Conservation (phyloP, 495 filamentous ascomycete species). For the Chaetomium fimeti region DNA sequence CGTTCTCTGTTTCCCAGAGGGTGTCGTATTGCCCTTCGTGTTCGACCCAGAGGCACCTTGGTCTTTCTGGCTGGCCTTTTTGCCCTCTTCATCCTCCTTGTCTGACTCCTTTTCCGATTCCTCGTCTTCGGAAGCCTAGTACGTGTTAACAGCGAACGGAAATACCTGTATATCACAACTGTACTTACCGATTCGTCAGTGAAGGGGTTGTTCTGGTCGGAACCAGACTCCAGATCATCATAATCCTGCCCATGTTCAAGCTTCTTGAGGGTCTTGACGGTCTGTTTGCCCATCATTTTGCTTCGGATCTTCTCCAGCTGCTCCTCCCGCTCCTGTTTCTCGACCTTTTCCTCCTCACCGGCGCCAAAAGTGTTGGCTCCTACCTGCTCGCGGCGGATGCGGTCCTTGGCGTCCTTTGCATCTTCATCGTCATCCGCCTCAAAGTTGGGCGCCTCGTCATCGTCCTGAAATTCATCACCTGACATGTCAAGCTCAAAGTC, state of each 20-base stretch:
- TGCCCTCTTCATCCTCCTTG: constrained; percentile 71
- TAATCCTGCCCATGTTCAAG: constrained; percentile 84
- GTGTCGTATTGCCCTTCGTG: constrained; percentile 71
- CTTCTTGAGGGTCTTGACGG: constrained; percentile 75
- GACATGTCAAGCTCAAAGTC: constrained; percentile 62
- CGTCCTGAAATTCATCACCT: constrained; percentile 55
- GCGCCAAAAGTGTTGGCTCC: constrained; percentile 82
- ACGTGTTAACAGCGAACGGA: constrained; percentile 16
- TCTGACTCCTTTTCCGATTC: constrained; percentile 36
- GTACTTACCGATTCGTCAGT: constrained; percentile 45
- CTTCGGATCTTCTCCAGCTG: constrained; percentile 65
- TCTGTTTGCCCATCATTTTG: constrained; percentile 68
- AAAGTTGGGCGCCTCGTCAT: constrained; percentile 80
- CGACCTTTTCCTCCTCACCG: constrained; percentile 81
- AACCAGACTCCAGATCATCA: constrained; percentile 66
- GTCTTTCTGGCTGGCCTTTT: constrained; percentile 69
- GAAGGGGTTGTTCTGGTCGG: constrained; percentile 61
- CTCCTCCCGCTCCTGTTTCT: constrained; percentile 70
- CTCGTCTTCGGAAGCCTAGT: constrained; percentile 41
- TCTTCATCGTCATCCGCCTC: constrained; percentile 83
- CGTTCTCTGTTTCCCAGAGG: constrained; percentile 60
- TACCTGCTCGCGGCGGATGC: constrained; percentile 83
- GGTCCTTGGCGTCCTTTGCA: constrained; percentile 76
- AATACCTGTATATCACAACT: not conserved
- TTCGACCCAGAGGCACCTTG: constrained; percentile 61